Conservation (phyloP, 1,284 basidiomycete species). For the Ustilago esculenta region DNA sequence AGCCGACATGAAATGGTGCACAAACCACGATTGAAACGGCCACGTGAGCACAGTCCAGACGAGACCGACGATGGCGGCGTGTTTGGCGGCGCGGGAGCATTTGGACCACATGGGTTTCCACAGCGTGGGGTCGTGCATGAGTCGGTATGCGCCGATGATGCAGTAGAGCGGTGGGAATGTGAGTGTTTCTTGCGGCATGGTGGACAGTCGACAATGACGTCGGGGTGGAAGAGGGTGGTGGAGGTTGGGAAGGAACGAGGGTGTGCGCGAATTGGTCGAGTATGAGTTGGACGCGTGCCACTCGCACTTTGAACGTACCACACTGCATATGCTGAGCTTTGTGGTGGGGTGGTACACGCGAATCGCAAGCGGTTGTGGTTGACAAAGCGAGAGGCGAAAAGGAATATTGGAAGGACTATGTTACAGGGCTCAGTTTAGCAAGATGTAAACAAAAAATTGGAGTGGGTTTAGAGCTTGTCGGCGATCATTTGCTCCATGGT, state of each 20-base stretch:
- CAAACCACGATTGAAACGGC: constrained; percentile 59
- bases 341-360: not conserved
- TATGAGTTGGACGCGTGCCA: too few species aligned
- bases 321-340: too few species aligned
- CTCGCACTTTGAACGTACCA: too few species aligned
- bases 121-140: constrained; percentile 55
- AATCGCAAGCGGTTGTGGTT: too few species aligned
- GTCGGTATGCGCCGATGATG: constrained; percentile 61
- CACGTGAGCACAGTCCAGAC: constrained; percentile 56
- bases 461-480: constrained; percentile 74
- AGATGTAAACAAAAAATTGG: not conserved
- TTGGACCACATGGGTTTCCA: constrained; percentile 64
- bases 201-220: not conserved
- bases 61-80: constrained; percentile 40
- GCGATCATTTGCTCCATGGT: constrained; percentile 85
- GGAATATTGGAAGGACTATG: too few species aligned
- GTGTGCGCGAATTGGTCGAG: too few species aligned
- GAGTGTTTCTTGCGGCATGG: constrained; percentile 65
- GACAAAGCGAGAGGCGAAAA: too few species aligned
- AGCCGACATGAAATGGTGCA: constrained; percentile 58
- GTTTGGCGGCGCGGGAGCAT: constrained; percentile 48
- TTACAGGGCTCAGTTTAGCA: too few species aligned
- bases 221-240: not conserved
- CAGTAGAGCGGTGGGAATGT: constrained; percentile 61
- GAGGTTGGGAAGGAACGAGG: not conserved